Evolutionary conservation across 1,139 yeast species (phyloP).

Genomic region (Pichia sp.): DNA sequence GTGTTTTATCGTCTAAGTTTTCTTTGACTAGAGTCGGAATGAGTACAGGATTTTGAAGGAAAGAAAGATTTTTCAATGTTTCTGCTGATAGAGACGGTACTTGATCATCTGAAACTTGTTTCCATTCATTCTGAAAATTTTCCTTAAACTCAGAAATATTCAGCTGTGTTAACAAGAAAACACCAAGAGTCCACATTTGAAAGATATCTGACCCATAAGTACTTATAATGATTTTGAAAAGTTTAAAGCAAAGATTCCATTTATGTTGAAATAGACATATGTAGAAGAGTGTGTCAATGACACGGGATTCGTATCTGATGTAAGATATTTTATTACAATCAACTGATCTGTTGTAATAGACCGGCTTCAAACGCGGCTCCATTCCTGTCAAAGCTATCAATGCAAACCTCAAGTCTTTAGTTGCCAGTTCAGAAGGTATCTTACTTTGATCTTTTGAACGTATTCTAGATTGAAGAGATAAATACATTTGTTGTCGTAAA

Average conservation of each 20-base stretch:
- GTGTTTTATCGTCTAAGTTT: neutral
- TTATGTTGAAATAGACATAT: constrained; percentile 36
- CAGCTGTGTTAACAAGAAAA: constrained; percentile 33
- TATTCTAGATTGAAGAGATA: constrained; percentile 5
- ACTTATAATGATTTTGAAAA: constrained; percentile 44
- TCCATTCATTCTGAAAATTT: constrained; percentile 4
- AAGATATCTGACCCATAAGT: constrained; percentile 44
- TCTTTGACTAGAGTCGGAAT: constrained; percentile 2
- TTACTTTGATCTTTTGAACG: neutral
- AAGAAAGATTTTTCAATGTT: constrained; percentile 7
- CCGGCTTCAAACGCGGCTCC: constrained; percentile 4
- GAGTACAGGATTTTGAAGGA: constrained; percentile 8
- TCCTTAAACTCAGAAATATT: constrained; percentile 21
- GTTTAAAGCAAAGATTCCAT: constrained; percentile 49
- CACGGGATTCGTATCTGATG: constrained; percentile 5
- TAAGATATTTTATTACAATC: constrained; percentile 1
- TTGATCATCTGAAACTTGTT: no score
- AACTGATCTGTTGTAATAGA: neutral
- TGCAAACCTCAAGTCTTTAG: constrained; percentile 5
- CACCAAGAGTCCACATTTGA: constrained; percentile 54
- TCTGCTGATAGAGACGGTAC: constrained; percentile 3
- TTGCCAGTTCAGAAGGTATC: constrained; percentile 1
- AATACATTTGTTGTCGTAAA: constrained; percentile 12
- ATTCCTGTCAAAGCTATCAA: constrained; percentile 6
- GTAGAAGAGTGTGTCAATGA: constrained; percentile 29